These are phyloP conservation scores for Strobilomyces dryophilus DNA, from an alignment of 768 basidiomycete genomes.

Conservation along the genomic window DNA sequence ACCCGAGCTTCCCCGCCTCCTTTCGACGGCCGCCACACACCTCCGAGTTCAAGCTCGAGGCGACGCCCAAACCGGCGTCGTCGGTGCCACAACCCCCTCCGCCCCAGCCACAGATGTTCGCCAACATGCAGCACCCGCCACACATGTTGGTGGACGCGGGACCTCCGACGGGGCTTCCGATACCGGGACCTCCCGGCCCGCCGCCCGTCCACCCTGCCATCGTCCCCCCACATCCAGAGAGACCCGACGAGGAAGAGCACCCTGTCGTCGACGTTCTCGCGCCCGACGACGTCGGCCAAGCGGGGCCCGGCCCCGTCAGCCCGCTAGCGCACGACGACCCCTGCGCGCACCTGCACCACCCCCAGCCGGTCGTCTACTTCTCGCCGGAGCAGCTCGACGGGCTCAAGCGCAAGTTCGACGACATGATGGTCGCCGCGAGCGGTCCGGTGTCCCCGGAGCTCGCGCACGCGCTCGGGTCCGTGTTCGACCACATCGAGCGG, in stretches of 20 bases:
- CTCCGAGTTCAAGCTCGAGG: conserved; percentile 31
- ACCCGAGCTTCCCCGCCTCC: conserved; percentile 30
- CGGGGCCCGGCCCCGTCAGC: conserved; percentile 16
- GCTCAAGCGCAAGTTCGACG: conserved; percentile 29
- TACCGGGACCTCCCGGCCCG: conserved; percentile 6
- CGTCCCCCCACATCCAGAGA: conserved; percentile 6
- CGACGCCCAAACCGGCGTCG: conserved; percentile 24
- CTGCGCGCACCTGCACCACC: not conserved
- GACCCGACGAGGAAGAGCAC: conserved; percentile 17
- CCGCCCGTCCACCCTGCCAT: conserved; percentile 9
- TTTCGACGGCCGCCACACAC: conserved; percentile 32
- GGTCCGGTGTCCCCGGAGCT: conserved; percentile 30
- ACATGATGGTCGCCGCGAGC: conserved; percentile 29
- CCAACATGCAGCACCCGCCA: conserved; percentile 19
- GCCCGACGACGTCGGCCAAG: conserved; percentile 17
- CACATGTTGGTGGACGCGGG: conserved; percentile 21
- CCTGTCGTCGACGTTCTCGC: conserved; percentile 14
- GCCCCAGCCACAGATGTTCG: conserved; percentile 21
- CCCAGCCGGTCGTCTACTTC: conserved; percentile 28
- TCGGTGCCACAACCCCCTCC: conserved; percentile 8
- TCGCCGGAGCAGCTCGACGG: conserved; percentile 30
- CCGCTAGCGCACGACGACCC: not conserved
- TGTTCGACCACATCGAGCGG: conserved; percentile 33
- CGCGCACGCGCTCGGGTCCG: conserved; percentile 30
- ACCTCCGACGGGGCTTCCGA: conserved; percentile 9